These are phyloP conservation scores for Tetraselmis chui DNA, from an alignment of 139 green algal genomes.

Conservation along the genomic window DNA sequence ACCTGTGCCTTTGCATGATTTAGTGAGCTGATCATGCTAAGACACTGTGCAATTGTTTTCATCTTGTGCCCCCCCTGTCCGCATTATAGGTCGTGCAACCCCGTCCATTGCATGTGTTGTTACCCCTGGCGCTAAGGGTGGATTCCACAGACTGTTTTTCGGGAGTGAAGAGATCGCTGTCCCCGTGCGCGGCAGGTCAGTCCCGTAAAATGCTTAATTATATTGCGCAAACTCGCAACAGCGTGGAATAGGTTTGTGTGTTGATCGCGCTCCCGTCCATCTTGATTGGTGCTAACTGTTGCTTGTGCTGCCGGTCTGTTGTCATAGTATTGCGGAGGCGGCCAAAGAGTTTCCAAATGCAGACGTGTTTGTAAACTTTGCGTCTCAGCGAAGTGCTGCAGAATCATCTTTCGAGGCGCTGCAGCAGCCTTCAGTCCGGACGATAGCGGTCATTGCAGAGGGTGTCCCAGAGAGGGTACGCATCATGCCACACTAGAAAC, in stretches of 20 bases:
- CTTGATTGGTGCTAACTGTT: background rate
- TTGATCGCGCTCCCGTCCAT: too few relatives aligned
- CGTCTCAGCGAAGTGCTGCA: slow-evolving; percentile 64
- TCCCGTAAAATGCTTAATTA: too few relatives aligned
- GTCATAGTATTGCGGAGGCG: slow-evolving; percentile 57
- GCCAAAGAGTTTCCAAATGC: slow-evolving; percentile 62
- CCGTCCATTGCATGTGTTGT: slow-evolving; percentile 83
- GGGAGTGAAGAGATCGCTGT: slow-evolving; percentile 83
- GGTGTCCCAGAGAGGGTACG: slow-evolving; percentile 72
- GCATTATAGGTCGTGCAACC: slow-evolving; percentile 62
- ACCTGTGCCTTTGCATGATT: too few relatives aligned
- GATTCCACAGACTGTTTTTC: slow-evolving; percentile 93
- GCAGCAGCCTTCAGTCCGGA: slow-evolving; percentile 71
- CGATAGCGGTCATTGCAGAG: slow-evolving; percentile 89
- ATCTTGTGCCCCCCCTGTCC: too few relatives aligned
- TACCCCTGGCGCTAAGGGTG: slow-evolving; percentile 61
- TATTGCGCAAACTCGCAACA: too few relatives aligned
- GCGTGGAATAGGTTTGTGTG: too few relatives aligned
- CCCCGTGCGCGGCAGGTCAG: slow-evolving; percentile 60
- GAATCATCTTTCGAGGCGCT: slow-evolving; percentile 85
- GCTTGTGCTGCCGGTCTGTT: slow-evolving; percentile 3
- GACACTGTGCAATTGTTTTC: too few relatives aligned
- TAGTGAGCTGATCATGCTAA: too few relatives aligned
- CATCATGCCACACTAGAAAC: too few relatives aligned
- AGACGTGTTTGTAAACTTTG: slow-evolving; percentile 95